Conservation (phyloP, 345 rosid species). For the Pistacia integerrima region DNA sequence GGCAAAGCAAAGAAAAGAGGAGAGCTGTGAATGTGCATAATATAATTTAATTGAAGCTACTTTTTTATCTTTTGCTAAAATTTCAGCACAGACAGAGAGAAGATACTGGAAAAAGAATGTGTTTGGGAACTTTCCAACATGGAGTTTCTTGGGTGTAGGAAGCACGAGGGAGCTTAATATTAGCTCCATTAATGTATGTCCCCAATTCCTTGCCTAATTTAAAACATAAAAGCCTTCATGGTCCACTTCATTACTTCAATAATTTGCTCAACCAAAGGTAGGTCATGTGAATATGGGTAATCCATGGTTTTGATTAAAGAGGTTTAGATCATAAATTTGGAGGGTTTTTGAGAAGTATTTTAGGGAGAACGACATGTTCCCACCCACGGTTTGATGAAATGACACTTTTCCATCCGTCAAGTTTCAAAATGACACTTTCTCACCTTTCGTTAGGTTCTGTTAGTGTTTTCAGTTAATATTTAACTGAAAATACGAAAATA, state of each 20-base stretch:
- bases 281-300: not conserved
- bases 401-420: no score
- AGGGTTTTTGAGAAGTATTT: no score
- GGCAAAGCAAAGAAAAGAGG: not conserved
- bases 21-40: not conserved
- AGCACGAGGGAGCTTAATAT: constrained; percentile 23
- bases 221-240: not conserved
- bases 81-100: constrained; percentile 30
- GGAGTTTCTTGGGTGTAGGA: constrained; percentile 21
- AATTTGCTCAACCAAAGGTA: not conserved
- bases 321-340: no score
- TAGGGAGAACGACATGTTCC: no score
- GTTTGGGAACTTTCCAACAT: constrained; percentile 34
- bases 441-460: no score
- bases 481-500: no score
- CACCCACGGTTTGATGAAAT: no score
- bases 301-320: not conserved
- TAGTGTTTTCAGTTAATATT: no score
- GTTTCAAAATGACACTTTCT: no score
- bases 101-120: constrained; percentile 26
- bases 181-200: not conserved
- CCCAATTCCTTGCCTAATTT: not conserved
- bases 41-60: not conserved
- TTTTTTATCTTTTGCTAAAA: constrained; percentile 6
- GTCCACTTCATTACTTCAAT: not conserved